Percentiles rank a stretch among this genome's conserved stretches.
Evolutionary conservation across 768 basidiomycete genomes (phyloP).

Genomic region (Psilocybe tampanensis): DNA sequence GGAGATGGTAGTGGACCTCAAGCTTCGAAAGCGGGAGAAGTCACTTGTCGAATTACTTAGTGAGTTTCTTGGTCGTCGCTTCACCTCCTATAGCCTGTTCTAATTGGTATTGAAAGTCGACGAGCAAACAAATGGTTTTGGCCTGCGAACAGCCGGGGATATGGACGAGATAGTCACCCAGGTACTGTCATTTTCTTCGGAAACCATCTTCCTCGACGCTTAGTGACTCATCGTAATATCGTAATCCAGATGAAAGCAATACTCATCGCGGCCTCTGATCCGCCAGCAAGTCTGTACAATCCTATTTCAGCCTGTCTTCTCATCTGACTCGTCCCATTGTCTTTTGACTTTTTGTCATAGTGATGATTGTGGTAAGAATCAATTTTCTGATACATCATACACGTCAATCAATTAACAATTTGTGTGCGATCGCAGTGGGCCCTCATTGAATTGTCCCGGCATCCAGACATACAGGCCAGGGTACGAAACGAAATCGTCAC

Average conservation of each 20-base stretch:
- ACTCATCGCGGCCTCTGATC: slow-evolving; percentile 20
- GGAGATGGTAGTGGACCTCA: neutral
- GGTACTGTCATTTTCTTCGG: neutral
- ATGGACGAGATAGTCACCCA: slow-evolving; percentile 8
- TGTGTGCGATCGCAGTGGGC: slow-evolving; percentile 18
- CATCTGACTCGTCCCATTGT: neutral
- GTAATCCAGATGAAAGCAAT: slow-evolving; percentile 22
- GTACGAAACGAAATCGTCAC: slow-evolving; percentile 20
- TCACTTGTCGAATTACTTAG: slow-evolving; percentile 6
- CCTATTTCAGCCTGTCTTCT: neutral
- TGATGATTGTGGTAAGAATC: slow-evolving; percentile 7
- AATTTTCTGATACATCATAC: neutral
- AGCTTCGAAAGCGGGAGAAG: neutral
- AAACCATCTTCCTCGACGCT: too few species aligned
- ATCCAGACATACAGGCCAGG: slow-evolving; percentile 17
- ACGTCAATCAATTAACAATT: neutral
- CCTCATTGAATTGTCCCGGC: slow-evolving; percentile 23
- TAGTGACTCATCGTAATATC: too few species aligned
- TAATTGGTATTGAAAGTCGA: neutral
- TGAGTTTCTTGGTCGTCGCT: neutral
- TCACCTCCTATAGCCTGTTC: neutral
- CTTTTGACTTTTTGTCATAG: neutral
- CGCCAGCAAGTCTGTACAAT: slow-evolving; percentile 13
- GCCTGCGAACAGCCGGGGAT: neutral
- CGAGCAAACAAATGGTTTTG: neutral